phyloP scores from a whole-genome alignment of 345 rosid species.

The Hibiscus tridactylites region DNA sequence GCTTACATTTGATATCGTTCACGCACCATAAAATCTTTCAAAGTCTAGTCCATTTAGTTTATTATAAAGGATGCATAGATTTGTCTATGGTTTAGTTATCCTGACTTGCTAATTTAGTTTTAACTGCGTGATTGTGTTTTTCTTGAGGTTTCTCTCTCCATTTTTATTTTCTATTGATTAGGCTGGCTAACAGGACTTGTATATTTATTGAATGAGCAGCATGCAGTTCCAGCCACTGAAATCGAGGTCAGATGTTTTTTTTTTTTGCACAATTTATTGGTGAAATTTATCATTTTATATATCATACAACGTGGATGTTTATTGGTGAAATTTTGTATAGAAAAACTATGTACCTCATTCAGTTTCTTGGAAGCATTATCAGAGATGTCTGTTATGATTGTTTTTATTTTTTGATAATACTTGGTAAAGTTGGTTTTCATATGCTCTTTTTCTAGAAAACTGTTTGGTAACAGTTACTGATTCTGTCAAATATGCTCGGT shows the following conservation, averaged over 20 bases:
- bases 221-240: conserved; percentile 44
- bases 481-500: not conserved
- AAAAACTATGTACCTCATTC: not conserved
- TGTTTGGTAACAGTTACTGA: not conserved
- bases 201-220: conserved; percentile 77
- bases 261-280: not conserved
- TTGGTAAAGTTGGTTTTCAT: not conserved
- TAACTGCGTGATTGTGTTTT: not conserved
- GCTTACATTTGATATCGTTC: not conserved
- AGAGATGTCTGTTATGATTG: not conserved
- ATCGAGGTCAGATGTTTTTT: conserved; percentile 61
- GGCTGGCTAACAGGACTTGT: conserved; percentile 69
- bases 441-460: not conserved
- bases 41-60: not conserved
- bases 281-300: not conserved
- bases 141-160: conserved; percentile 32
- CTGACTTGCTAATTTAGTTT: not conserved
- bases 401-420: not conserved
- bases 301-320: not conserved
- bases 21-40: not conserved
- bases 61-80: not conserved
- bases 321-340: not conserved
- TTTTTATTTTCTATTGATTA: conserved; percentile 46
- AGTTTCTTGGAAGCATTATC: not conserved
- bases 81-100: not conserved